phyloP scores from a whole-genome alignment of 1,284 basidiomycete genomes.

The Rhodotorula sp. region DNA sequence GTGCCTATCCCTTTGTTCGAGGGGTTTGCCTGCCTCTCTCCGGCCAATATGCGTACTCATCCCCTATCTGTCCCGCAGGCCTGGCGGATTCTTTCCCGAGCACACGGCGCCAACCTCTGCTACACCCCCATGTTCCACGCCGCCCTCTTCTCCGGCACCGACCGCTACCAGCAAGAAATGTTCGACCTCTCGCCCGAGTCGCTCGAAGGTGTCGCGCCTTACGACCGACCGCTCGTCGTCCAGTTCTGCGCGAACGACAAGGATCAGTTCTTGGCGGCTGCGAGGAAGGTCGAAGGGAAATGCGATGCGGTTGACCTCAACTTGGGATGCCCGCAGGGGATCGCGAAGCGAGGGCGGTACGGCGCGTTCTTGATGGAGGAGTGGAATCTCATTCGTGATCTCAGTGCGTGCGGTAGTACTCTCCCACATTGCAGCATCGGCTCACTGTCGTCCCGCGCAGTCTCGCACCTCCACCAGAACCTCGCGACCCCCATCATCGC shows the following conservation, averaged over 20 bases:
- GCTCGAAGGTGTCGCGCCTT: conserved; percentile 62
- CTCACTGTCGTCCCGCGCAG: conserved; percentile 51
- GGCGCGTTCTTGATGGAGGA: conserved; percentile 92
- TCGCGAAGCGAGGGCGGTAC: conserved; percentile 81
- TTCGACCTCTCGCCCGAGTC: conserved; percentile 64
- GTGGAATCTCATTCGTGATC: conserved; percentile 76
- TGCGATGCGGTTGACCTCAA: conserved; percentile 95
- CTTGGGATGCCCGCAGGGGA: conserved; percentile 94
- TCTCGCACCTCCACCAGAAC: conserved; percentile 78
- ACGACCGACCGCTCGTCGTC: conserved; percentile 80
- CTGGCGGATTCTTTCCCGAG: conserved; percentile 83
- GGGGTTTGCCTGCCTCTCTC: too few species aligned
- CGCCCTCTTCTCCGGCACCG: conserved; percentile 69
- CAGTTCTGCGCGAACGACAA: conserved; percentile 93
- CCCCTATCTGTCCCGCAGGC: conserved; percentile 55
- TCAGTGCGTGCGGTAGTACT: conserved; percentile 60
- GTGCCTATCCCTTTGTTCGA: neutral
- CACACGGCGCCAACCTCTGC: conserved; percentile 75
- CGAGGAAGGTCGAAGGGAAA: conserved; percentile 60
- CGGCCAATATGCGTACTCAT: too few species aligned
- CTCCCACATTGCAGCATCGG: neutral
- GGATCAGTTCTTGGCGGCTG: conserved; percentile 69
- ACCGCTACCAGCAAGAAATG: conserved; percentile 59
- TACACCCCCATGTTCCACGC: conserved; percentile 99
- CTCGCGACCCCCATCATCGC: conserved; percentile 88